Percentiles rank a stretch among this genome's conserved stretches.
phyloP scores from a whole-genome alignment of 495 filamentous ascomycete species.

The Tricharina praecox region DNA sequence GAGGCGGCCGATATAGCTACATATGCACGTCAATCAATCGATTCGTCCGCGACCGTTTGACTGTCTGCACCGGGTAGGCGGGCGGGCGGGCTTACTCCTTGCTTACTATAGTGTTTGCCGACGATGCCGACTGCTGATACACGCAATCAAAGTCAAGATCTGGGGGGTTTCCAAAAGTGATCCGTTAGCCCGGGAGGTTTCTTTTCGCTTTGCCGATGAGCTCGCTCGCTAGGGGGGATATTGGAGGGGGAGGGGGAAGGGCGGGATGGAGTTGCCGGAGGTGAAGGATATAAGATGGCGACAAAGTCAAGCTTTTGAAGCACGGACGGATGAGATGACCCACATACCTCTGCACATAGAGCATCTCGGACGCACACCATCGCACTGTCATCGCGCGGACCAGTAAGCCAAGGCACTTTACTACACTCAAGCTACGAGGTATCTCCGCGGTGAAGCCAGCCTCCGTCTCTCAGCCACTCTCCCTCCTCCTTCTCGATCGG shows the following conservation, averaged over 20 bases:
- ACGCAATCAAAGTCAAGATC: constrained; percentile 34
- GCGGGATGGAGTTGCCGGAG: too few relatives aligned
- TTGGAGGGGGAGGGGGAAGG: too few relatives aligned
- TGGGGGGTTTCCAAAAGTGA: not conserved
- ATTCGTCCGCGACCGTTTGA: too few relatives aligned
- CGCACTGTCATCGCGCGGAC: constrained; percentile 26
- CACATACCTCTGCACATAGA: constrained; percentile 28
- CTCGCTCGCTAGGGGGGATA: too few relatives aligned
- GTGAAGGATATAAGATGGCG: not conserved
- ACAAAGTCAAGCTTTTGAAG: not conserved
- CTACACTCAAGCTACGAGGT: too few relatives aligned
- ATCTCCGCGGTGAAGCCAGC: too few relatives aligned
- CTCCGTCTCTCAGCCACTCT: too few relatives aligned
- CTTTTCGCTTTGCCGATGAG: too few relatives aligned
- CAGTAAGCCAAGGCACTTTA: too few relatives aligned
- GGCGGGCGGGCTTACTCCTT: constrained; percentile 29
- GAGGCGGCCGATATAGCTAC: constrained; percentile 24
- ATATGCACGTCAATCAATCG: not conserved
- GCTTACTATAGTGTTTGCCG: constrained; percentile 32
- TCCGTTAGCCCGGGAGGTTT: too few relatives aligned
- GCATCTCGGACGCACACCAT: constrained; percentile 34
- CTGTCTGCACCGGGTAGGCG: too few relatives aligned
- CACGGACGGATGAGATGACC: not conserved
- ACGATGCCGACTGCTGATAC: constrained; percentile 29
- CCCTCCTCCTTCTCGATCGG: too few relatives aligned